Evolutionary conservation across 139 green algal species (phyloP), one percentile per base, ranked within the genome.

Genomic region (Chlamydomonas schloesseri): DNA sequence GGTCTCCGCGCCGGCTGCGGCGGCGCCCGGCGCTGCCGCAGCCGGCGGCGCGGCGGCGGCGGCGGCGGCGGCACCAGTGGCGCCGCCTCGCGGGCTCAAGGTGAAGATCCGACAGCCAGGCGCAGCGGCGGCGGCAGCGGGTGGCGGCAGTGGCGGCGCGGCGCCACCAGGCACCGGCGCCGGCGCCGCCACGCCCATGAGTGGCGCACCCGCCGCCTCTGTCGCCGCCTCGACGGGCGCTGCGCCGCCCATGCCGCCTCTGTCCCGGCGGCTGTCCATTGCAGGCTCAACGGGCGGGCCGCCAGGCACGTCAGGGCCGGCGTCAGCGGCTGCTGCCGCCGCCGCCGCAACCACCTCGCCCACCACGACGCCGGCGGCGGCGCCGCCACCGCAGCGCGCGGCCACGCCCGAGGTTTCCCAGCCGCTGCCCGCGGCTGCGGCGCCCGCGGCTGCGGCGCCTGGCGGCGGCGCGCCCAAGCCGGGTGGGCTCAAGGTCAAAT

Each of bases 281-380:
- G 75, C 75, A 36, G 75, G 75, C 34, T 82, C 75, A 23, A 82
- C 75, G 5, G 75, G 75, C 34, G 75, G 29, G 0, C 75, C 75
- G 21, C 75, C 55, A 11, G 33, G 57, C 3, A 0, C 28, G 60
- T 24, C 21, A 9, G 8, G 18, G 23, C 23, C 21, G 18, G 60
- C 18, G 2, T 67, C 65, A 11, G 65, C 65, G n/a, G n/a, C 64
- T 2, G 20, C 55, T 8, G 18, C 55, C 20, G 55, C 55, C 55
- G 21, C 20, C 20, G 20, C 55, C 20, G 20, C 55, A 62, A 23
- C 55, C 20, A 24, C 55, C 55, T 62, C 55, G 21, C 18, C 55
- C 55, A 23, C 55, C 55, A 5, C 55, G 10, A 4, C 55, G 55
- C 2, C 18, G 60, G 23, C 60, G 21, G 18, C 60, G 60, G 20